Evolutionary conservation across 805 yeast genomes (phyloP), one percentile per base, ranked within the genome.

Genomic region (Candida qinlingensis): DNA sequence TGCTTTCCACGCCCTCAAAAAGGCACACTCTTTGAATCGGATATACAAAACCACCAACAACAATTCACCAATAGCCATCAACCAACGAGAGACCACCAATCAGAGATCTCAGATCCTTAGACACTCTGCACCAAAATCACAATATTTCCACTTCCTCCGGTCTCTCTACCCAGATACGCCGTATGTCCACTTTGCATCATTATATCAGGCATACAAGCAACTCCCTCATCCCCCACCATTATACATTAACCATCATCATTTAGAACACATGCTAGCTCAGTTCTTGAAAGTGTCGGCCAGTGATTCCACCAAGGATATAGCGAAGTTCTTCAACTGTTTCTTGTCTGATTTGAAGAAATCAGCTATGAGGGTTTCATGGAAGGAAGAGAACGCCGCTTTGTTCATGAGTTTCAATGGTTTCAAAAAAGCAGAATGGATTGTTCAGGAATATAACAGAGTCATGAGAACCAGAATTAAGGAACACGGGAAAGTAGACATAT

Each of bases 211-310:
- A 2, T 46, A 46, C 33, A 41, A 41, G 27, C 10, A 26, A 30
- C 35, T 46, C 10, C 49, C 49, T 25, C 26, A 37, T 10, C 49
- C 49, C 3, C 45, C 31, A 25, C 49, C 49, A 2, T 25, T 41
- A 9, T n/a, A 31, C 30, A 37, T 46, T 30, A 39, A 41, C 26
- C 45, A 43, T 8, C 31, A 41, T 5, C 49, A 46, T 41, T 42
- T 46, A 4, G 49, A 46, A 25, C 49, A 46, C 30, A 30, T 46
- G 39, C n/a, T 46, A n/a, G 19, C 37, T 6, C 49, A 46, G 33
- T 37, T 46, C 29, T 26, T 46, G 45, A 46, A 46, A 33, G 45
- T 41, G 4, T 46, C 49, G 4, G 49, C 45, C 7, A 39, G 45
- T 31, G 45, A 46, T 6, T 37, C 42, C 6, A 40, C 48, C 3